phyloP scores from a whole-genome alignment of 495 filamentous ascomycete genomes.

The Aspergillus cavernicola region DNA sequence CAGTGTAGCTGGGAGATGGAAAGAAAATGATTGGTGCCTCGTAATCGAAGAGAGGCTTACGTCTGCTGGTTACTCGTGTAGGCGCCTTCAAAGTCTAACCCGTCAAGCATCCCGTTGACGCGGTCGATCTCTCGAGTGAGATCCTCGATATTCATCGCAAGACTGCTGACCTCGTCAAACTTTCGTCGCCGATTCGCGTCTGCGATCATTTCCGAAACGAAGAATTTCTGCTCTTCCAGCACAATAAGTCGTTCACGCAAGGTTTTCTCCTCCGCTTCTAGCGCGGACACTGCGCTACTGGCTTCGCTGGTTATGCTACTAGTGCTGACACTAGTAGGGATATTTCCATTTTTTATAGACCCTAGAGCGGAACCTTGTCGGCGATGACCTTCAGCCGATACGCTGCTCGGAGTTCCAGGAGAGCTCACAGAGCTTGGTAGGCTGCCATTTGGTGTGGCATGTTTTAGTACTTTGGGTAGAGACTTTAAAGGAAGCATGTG shows the following conservation, averaged over 20 bases:
- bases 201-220: slow-evolving; percentile 84
- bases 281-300: slow-evolving; percentile 61
- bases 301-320: slow-evolving; percentile 57
- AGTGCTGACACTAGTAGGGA: slow-evolving; percentile 49
- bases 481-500: slow-evolving; percentile 92
- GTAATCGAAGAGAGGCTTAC: background rate
- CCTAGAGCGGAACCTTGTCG: slow-evolving; percentile 49
- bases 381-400: slow-evolving; percentile 33
- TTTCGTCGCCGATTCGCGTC: slow-evolving; percentile 75
- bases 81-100: slow-evolving; percentile 49
- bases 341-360: slow-evolving; percentile 54
- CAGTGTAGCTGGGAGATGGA: background rate
- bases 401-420: slow-evolving; percentile 27
- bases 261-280: slow-evolving; percentile 85
- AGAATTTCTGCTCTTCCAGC: slow-evolving; percentile 89
- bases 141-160: slow-evolving; percentile 81
- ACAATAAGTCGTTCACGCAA: slow-evolving; percentile 81
- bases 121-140: slow-evolving; percentile 77
- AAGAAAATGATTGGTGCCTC: background rate
- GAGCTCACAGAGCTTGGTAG: slow-evolving; percentile 30
- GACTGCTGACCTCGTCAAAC: slow-evolving; percentile 83
- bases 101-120: slow-evolving; percentile 49
- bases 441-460: slow-evolving; percentile 49
- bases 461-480: slow-evolving; percentile 76
- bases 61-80: slow-evolving; percentile 36